These are phyloP conservation scores for Recurvomyces mirabilis DNA, from an alignment of 495 filamentous ascomycete genomes.

Conservation along the genomic window DNA sequence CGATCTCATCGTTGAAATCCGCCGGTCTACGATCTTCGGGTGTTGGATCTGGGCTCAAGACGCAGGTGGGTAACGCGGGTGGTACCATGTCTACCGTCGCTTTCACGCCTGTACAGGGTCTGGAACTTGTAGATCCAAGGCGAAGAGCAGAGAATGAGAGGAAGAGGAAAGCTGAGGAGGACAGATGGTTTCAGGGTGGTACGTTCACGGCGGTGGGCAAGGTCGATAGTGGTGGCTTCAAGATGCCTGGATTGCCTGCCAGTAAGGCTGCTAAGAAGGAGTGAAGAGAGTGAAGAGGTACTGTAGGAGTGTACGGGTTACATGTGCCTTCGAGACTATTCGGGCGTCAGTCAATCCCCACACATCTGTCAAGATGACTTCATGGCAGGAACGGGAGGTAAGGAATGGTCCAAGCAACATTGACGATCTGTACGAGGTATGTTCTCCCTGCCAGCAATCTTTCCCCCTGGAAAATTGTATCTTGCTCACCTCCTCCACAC, in stretches of 20 bases:
- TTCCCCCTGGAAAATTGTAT: no score
- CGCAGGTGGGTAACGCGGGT: slow-evolving; percentile 28
- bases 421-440: no score
- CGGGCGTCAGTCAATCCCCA: no score
- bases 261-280: no score
- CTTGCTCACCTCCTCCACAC: no score
- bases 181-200: slow-evolving; percentile 90
- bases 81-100: slow-evolving; percentile 80
- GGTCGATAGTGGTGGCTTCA: slow-evolving; percentile 32
- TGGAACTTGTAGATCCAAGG: slow-evolving; percentile 94
- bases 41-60: slow-evolving; percentile 43
- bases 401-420: no score
- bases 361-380: no score
- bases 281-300: no score
- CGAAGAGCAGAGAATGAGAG: slow-evolving; percentile 58
- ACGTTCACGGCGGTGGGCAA: slow-evolving; percentile 83
- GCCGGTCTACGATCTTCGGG: slow-evolving; percentile 63
- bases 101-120: slow-evolving; percentile 86
- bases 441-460: no score
- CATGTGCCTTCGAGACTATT: no score
- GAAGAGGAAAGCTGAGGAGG: slow-evolving; percentile 87
- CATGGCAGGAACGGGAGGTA: no score
- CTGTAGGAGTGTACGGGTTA: no score
- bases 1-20: slow-evolving; percentile 53
- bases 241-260: slow-evolving; percentile 31